Evolutionary conservation across 768 basidiomycete genomes (phyloP).

Genomic region (Saitozyma podzolica): DNA sequence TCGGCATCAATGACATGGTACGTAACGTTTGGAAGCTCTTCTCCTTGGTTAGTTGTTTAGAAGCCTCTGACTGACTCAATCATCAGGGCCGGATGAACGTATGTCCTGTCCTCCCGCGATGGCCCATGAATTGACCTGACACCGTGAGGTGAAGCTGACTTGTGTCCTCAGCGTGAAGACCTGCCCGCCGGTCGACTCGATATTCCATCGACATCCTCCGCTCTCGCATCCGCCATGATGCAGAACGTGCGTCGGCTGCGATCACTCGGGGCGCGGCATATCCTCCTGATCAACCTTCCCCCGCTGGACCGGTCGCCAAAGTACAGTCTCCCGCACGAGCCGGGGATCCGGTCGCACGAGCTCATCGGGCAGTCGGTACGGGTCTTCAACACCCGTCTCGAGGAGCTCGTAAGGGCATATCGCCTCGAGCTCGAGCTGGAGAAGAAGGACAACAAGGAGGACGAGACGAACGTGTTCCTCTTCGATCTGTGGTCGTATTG

Average conservation of each 20-base stretch:
- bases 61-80: too few relatives aligned
- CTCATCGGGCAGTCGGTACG: not conserved
- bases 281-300: constrained; percentile 10
- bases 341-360: not conserved
- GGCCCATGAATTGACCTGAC: too few relatives aligned
- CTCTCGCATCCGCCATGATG: too few relatives aligned
- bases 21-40: too few relatives aligned
- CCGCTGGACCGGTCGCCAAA: constrained; percentile 7
- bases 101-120: too few relatives aligned
- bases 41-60: too few relatives aligned
- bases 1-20: too few relatives aligned
- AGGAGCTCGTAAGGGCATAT: not conserved
- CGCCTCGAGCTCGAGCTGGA: not conserved
- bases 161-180: too few relatives aligned
- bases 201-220: too few relatives aligned
- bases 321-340: constrained; percentile 6
- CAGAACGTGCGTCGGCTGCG: not conserved
- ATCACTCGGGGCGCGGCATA: not conserved
- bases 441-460: not conserved
- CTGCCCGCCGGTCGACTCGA: too few relatives aligned
- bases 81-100: too few relatives aligned
- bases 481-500: constrained; percentile 3
- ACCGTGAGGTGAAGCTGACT: too few relatives aligned
- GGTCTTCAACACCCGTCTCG: constrained; percentile 1
- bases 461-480: constrained; percentile 1